phyloP scores from a whole-genome alignment of 1,284 basidiomycete species.

The Melampsora medusae region DNA sequence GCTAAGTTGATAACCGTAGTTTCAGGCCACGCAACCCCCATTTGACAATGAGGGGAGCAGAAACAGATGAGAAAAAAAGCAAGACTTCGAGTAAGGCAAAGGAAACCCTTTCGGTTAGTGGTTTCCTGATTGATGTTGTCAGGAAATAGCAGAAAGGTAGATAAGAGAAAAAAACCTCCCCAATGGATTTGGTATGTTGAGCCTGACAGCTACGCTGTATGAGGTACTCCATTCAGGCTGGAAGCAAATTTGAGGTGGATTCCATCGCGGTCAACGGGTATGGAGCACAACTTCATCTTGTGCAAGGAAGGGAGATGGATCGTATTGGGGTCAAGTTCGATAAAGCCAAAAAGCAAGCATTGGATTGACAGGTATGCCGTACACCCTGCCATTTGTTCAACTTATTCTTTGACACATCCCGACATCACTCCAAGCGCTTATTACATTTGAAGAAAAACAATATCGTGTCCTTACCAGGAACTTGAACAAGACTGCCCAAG shows the following conservation, averaged over 20 bases:
- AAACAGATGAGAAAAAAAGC: no score
- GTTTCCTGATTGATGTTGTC: no score
- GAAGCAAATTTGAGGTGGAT: conserved; percentile 90
- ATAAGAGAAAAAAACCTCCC: no score
- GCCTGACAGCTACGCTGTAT: no score
- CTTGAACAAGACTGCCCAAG: conserved; percentile 21
- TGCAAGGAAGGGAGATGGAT: conserved; percentile 91
- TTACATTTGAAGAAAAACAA: conserved; percentile 52
- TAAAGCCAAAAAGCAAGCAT: conserved; percentile 79
- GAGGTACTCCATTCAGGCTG: conserved; percentile 66
- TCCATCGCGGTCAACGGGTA: conserved; percentile 92
- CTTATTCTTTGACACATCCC: conserved; percentile 67
- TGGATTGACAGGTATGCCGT: conserved; percentile 69
- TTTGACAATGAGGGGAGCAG: no score
- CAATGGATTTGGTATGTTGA: no score
- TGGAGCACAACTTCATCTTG: conserved; percentile 85
- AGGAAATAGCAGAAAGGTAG: no score
- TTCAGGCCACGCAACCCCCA: no score
- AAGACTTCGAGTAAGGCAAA: no score
- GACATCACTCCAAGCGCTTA: conserved; percentile 59
- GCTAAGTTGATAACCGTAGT: no score
- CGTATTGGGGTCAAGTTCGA: conserved; percentile 84
- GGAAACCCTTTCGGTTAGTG: no score
- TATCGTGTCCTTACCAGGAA: conserved; percentile 32
- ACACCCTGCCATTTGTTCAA: no score